These are phyloP conservation scores for Aspergillus bombycis DNA, from an alignment of 2,329 filamentous ascomycete species.

Conservation along the genomic window DNA sequence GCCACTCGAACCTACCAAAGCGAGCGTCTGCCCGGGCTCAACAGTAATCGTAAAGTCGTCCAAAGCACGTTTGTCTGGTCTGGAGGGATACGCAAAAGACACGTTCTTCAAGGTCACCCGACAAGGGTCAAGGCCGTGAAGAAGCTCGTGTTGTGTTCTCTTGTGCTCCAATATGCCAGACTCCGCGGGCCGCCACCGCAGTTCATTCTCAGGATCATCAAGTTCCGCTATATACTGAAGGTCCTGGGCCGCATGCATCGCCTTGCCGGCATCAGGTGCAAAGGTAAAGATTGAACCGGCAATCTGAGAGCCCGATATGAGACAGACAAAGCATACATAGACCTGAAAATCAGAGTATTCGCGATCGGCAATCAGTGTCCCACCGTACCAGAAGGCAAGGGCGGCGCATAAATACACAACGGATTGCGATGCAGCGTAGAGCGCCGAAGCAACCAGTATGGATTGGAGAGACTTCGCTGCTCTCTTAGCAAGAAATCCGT, in stretches of 20 bases:
- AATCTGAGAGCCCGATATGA: slow-evolving; percentile 3
- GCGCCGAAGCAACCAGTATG: neutral
- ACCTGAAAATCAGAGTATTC: slow-evolving; percentile 1
- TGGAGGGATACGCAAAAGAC: neutral
- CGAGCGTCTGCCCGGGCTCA: neutral
- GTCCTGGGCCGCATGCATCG: neutral
- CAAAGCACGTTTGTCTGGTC: neutral
- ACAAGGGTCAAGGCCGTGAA: neutral
- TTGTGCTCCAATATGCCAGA: neutral
- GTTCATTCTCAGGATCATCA: neutral
- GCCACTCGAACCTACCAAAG: neutral
- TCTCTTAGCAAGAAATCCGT: neutral
- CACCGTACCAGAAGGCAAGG: slow-evolving; percentile 4
- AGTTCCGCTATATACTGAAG: slow-evolving; percentile 1
- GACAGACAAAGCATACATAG: slow-evolving; percentile 1
- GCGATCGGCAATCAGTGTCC: neutral
- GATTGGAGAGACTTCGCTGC: neutral
- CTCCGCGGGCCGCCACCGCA: neutral
- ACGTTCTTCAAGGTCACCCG: neutral
- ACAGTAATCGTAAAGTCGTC: neutral
- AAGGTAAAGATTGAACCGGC: slow-evolving; percentile 7
- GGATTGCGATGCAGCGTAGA: neutral
- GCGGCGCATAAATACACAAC: neutral
- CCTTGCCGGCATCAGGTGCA: slow-evolving; percentile 5
- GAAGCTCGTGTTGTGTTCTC: neutral